Base-by-base conservation (phyloP, 1,139 yeast genomes). In the Kluyveromyces sp. region DNA sequence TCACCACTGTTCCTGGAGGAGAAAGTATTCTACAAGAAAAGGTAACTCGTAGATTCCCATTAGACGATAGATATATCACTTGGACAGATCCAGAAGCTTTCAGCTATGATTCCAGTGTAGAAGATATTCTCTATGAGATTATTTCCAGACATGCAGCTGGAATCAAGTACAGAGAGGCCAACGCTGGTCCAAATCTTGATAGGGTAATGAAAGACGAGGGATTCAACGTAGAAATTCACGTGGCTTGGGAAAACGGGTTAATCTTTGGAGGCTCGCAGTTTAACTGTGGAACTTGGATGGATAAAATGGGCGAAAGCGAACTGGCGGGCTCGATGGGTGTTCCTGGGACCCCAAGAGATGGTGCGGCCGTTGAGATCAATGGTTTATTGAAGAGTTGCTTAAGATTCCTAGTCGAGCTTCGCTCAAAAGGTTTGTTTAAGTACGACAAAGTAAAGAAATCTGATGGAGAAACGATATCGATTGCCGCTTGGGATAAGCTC, bases 211-310 rank as follows among this genome's bases (percentile, higher is more conserved):
- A 69, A 42, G 92, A 83, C 61, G 86, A 84, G 57, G 98, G 98
- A 0, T 92, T 92, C 69, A 83, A 92, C 60, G 94, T 89, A 35
- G 75, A 78, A 50, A 77, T 87, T 1, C 60, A 67, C 46, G 88
- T 89, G 46, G 96, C 92, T 61, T 92, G 97, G 97, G 58, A 69
- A 0, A 88, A 84, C 20, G 98, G 98, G 0, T 68, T 92, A 38
- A 70, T 89, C 4, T 84, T 80, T 63, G 98, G 98, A 39, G 98
- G 98, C 1, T 85, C 86, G 43, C 95, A 84, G 61, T 77, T 68
- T 63, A 92, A 92, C 59, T 92, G 98, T 68, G 98, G 98, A 18
- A 92, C 98, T 0, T 92, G 98, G 98, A 92, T 89, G 96, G 98
- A 92, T 66, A 92, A 92, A 68, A 92, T 92, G 97, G 98, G 98